Evolutionary conservation across 108 stramenopile species (phyloP).

Genomic region (Cyclostephanos invisitatus): DNA sequence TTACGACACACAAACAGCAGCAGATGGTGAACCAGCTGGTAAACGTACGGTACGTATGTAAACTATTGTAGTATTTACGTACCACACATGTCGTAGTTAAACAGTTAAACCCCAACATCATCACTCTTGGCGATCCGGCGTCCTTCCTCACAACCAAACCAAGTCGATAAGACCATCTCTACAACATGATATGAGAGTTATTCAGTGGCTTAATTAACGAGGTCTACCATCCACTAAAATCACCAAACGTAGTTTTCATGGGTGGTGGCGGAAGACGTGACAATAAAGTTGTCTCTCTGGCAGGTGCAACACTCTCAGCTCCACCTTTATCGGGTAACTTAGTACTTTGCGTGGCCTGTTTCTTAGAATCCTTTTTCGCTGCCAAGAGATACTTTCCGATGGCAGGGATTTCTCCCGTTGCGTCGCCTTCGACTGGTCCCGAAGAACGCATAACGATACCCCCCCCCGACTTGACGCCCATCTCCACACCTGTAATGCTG

Average conservation of each 20-base stretch:
- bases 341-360: slow-evolving; percentile 17
- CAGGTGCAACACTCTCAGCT: slow-evolving; percentile 13
- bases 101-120: too few species aligned
- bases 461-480: neutral
- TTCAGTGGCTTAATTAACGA: neutral
- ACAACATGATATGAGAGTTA: too few species aligned
- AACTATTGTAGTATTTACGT: too few species aligned
- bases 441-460: slow-evolving; percentile 1
- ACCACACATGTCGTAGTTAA: too few species aligned
- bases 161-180: too few species aligned
- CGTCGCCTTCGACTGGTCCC: neutral
- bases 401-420: slow-evolving; percentile 10
- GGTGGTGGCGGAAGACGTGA: slow-evolving; percentile 57
- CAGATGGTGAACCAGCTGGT: too few species aligned
- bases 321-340: slow-evolving; percentile 1
- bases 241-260: slow-evolving; percentile 68
- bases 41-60: too few species aligned
- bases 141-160: too few species aligned
- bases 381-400: slow-evolving; percentile 54
- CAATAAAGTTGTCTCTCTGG: neutral
- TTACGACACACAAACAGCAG: too few species aligned
- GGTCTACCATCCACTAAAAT: slow-evolving; percentile 77
- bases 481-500: neutral
- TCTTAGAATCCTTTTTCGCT: slow-evolving; percentile 15
- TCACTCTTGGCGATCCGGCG: too few species aligned